Percentiles rank a stretch among this genome's conserved stretches.
Evolutionary conservation across 2,329 filamentous ascomycete species (phyloP).

Genomic region (Verticillium klebahnii): DNA sequence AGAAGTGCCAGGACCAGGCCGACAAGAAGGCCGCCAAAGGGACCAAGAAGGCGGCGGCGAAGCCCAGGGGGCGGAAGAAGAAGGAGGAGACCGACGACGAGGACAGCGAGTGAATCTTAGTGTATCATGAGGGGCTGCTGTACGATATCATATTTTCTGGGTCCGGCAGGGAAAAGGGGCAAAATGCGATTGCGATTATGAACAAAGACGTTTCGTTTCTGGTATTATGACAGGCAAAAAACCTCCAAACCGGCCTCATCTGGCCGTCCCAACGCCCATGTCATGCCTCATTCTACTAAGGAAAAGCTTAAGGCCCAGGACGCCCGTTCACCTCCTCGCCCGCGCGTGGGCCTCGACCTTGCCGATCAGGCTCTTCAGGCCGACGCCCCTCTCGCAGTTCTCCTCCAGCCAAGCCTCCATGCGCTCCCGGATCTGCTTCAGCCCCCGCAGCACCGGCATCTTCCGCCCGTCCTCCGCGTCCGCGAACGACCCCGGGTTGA

Average conservation of each 20-base stretch:
- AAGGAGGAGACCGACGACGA: constrained; percentile 26
- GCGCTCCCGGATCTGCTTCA: constrained; percentile 63
- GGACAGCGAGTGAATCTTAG: constrained; percentile 3
- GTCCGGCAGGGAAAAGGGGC: not conserved
- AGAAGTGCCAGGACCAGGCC: constrained; percentile 72
- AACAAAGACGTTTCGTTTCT: not conserved
- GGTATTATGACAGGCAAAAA: not conserved
- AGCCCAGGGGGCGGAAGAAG: constrained; percentile 15
- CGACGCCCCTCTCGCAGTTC: constrained; percentile 76
- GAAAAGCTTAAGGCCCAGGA: not conserved
- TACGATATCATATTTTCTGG: not conserved
- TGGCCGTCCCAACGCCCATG: not conserved
- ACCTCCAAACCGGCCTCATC: too few relatives aligned
- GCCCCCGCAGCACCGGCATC: constrained; percentile 69
- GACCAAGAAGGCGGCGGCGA: constrained; percentile 31
- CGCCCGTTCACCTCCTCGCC: constrained; percentile 19
- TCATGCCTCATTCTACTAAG: not conserved
- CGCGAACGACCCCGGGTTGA: constrained; percentile 73
- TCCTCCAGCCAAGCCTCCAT: constrained; percentile 82
- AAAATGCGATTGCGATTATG: not conserved
- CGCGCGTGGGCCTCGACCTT: constrained; percentile 53
- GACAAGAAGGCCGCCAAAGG: constrained; percentile 67
- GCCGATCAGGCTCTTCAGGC: constrained; percentile 65
- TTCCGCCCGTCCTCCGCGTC: constrained; percentile 56
- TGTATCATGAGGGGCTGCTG: not conserved